Conservation (phyloP, 176 grass and related monocot species). For the Cenchrus fungigraminus region DNA sequence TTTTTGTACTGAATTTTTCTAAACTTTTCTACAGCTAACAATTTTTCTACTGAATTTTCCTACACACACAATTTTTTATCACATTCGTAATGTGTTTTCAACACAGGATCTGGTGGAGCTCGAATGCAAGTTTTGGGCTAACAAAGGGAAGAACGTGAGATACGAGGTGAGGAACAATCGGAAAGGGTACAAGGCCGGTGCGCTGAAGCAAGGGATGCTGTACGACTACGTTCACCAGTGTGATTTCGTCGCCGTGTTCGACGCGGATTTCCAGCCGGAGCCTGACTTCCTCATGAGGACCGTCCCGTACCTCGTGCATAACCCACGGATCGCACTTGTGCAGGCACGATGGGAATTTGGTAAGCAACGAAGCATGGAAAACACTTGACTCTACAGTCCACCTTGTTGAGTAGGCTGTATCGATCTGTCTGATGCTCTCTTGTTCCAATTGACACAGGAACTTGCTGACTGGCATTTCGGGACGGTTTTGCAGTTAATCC, state of each 20-base stretch:
- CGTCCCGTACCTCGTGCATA: slow-evolving; percentile 71
- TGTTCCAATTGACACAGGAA: slow-evolving; percentile 93
- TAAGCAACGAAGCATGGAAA: slow-evolving; percentile 43
- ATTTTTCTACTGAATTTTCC: not conserved
- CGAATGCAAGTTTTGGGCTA: slow-evolving; percentile 86
- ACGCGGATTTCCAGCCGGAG: slow-evolving; percentile 95
- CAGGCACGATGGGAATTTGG: slow-evolving; percentile 94
- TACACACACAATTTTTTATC: not conserved
- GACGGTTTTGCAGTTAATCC: slow-evolving; percentile 99
- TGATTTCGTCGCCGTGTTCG: slow-evolving; percentile 93
- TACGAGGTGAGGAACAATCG: slow-evolving; percentile 85
- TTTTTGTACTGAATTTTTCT: not conserved
- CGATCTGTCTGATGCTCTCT: slow-evolving; percentile 58
- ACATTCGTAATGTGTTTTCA: slow-evolving; percentile 8
- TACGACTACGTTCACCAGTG: slow-evolving; percentile 71
- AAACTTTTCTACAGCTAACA: not conserved
- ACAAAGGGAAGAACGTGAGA: slow-evolving; percentile 80
- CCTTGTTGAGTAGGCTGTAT: slow-evolving; percentile 41
- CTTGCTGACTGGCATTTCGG: slow-evolving; percentile 96
- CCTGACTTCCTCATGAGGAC: slow-evolving; percentile 81
- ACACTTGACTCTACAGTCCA: not conserved
- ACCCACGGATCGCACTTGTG: slow-evolving; percentile 81
- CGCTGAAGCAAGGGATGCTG: slow-evolving; percentile 86
- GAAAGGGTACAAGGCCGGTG: slow-evolving; percentile 96
- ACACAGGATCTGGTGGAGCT: slow-evolving; percentile 87